These are phyloP conservation scores for Lipomyces japonicus DNA, from an alignment of 805 yeast genomes.

Conservation along the genomic window DNA sequence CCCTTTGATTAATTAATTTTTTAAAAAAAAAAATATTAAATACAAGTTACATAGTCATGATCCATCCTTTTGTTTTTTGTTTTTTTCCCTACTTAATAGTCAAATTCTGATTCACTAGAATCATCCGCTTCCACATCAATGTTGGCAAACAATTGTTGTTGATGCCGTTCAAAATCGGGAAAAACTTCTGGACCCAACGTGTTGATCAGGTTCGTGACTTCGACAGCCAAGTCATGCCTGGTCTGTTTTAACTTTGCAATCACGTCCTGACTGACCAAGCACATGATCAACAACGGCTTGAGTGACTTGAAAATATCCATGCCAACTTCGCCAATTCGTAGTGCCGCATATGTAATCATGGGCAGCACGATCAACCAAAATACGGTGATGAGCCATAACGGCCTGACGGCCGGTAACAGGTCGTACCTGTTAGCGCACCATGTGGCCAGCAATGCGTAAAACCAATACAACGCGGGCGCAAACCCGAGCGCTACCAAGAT, in stretches of 20 bases:
- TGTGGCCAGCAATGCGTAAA: constrained; percentile 59
- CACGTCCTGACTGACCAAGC: constrained; percentile 39
- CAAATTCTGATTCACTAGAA: too few species aligned
- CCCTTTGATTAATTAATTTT: constrained; percentile 24
- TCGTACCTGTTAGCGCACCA: constrained; percentile 37
- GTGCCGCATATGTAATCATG: constrained; percentile 79
- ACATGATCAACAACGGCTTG: constrained; percentile 64
- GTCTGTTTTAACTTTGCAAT: constrained; percentile 53
- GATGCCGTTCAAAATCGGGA: constrained; percentile 65
- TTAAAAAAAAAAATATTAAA: neutral
- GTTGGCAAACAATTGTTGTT: too few species aligned
- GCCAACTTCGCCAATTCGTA: constrained; percentile 89
- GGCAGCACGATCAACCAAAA: constrained; percentile 62
- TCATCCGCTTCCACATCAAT: too few species aligned
- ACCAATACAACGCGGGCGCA: constrained; percentile 79
- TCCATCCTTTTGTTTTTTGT: too few species aligned
- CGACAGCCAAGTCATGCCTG: constrained; percentile 59
- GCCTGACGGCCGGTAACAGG: constrained; percentile 28
- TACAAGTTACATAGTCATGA: too few species aligned
- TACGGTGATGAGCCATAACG: constrained; percentile 40
- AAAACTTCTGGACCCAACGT: constrained; percentile 77
- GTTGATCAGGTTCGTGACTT: constrained; percentile 76
- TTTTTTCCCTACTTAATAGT: too few species aligned
- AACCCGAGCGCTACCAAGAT: constrained; percentile 81
- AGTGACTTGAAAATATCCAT: constrained; percentile 81